Base-by-base conservation (phyloP, 2,329 filamentous ascomycete species). In the Diplodia corticola region DNA sequence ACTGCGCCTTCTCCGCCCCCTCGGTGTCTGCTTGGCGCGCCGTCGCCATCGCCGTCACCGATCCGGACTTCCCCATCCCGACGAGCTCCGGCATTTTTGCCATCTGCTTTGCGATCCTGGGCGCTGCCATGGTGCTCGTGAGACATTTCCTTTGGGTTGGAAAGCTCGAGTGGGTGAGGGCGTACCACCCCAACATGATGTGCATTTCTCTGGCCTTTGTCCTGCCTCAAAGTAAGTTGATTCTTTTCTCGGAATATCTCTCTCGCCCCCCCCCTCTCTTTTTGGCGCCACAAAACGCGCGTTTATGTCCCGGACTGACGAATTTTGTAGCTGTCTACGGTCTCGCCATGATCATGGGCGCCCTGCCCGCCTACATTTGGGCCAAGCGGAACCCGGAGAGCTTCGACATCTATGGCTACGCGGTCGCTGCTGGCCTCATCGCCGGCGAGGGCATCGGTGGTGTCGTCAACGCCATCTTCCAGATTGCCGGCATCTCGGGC, bases 11-110 rank as follows among this genome's bases (percentile, higher is more conserved):
- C 78, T 72, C 75, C 9, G 86, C 85, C 1, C 88, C 88, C 3
- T 88, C 86, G 2, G 88, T 90, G 15, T 78, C 84, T 0, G 88
- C 88, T 0, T 91, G 88, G 88, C 81, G 84, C 48, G 88, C 88
- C 4, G 86, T 90, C 5, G 87, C 89, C 1, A 77, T 84, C 67
- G 86, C 86, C 17, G 86, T 88, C 67, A 88, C 86, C 0, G 82
- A 85, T 68, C 84, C 85, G 1, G 75, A 74, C 0, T 82, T 88
- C 73, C 81, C 80, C 5, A 86, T 89, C 67, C 86, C 86, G 0
- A 78, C 76, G 24, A 80, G 78, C 7, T 84, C 83, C 24, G 85
- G 84, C 44, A 86, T 87, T 71, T 87, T 88, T 75, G 79, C 85
- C 65, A 82, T 87, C 69, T 78, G 83, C 65, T 83, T 88, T 72